Evolutionary conservation across 2,329 filamentous ascomycete genomes (phyloP), one percentile per base, ranked within the genome.

Genomic region (Curvularia verruculosa): DNA sequence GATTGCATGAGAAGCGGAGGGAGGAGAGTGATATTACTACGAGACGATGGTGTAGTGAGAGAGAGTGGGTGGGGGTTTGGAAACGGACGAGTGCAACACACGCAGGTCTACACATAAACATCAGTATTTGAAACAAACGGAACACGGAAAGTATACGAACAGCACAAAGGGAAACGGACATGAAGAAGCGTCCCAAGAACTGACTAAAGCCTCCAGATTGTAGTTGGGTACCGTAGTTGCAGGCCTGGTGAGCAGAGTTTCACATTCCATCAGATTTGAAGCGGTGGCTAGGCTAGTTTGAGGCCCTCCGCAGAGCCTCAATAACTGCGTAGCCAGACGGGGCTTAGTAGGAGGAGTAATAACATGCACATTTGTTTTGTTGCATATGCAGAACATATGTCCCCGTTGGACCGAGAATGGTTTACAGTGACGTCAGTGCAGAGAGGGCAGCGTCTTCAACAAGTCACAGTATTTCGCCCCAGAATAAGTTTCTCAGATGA

Each of bases 321-420:
- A 12, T 28, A 15, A 7, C 5, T 18, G 12, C 15, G n/a, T 31
- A 46, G 40, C 24, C 40, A 43, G 13, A 9, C 40, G 12, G 19
- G 8, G n/a, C 9, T 3, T 45, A 19, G 24, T 7, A 26, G 6
- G 40, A n/a, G 10, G 23, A 43, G 40, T 26, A 45, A 19, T 44
- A 18, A n/a, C 4, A 5, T 12, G 29, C 23, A 24, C 12, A 23
- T 24, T 47, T 23, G 18, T 34, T 36, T 36, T 36, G 44, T 31
- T n/a, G 45, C 29, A 36, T 47, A 37, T 49, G 46, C 46, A 49
- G 46, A 36, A 12, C 29, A 39, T 49, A 9, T n/a, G 31, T 37
- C 46, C 45, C 46, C 46, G 31, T 37, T 39, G n/a, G 21, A n/a
- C 31, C 31, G 46, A 49, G 15, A 21, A 9, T 39, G 10, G 23